phyloP scores from a whole-genome alignment of 441 rosid species.

The California macrophylla region DNA sequence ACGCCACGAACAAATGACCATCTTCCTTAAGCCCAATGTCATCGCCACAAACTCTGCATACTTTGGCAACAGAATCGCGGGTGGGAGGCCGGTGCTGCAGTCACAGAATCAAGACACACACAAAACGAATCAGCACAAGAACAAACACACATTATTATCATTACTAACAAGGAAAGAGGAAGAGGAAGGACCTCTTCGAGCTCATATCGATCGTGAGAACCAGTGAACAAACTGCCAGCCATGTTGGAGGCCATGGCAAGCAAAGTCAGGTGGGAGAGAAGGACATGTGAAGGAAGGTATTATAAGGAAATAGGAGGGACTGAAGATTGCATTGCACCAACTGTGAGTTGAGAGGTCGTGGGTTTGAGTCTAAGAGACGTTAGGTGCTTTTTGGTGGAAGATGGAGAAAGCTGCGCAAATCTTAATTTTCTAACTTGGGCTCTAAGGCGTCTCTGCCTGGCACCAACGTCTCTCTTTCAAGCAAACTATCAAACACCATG shows the following conservation, averaged over 20 bases:
- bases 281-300: slow-evolving; percentile 5
- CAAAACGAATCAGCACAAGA: background rate
- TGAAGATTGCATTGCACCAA: slow-evolving; percentile 15
- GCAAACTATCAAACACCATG: background rate
- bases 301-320: slow-evolving; percentile 16
- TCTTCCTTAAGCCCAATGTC: slow-evolving; percentile 53
- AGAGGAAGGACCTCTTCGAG: slow-evolving; percentile 26
- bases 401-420: slow-evolving; percentile 7
- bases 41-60: slow-evolving; percentile 82
- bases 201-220: slow-evolving; percentile 25
- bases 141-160: background rate
- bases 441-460: background rate
- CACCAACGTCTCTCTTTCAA: background rate
- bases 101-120: background rate
- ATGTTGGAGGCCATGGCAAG: slow-evolving; percentile 37
- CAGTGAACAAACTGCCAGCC: slow-evolving; percentile 37
- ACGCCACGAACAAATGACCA: slow-evolving; percentile 72
- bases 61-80: slow-evolving; percentile 35
- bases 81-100: slow-evolving; percentile 36
- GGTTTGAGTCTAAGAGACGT: slow-evolving; percentile 59
- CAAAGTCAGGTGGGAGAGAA: slow-evolving; percentile 14
- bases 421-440: background rate
- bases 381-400: slow-evolving; percentile 20
- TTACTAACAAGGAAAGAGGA: background rate
- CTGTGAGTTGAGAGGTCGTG: slow-evolving; percentile 76